phyloP scores from a whole-genome alignment of 2,329 filamentous ascomycete genomes.

The Pseudogymnoascus sp. region DNA sequence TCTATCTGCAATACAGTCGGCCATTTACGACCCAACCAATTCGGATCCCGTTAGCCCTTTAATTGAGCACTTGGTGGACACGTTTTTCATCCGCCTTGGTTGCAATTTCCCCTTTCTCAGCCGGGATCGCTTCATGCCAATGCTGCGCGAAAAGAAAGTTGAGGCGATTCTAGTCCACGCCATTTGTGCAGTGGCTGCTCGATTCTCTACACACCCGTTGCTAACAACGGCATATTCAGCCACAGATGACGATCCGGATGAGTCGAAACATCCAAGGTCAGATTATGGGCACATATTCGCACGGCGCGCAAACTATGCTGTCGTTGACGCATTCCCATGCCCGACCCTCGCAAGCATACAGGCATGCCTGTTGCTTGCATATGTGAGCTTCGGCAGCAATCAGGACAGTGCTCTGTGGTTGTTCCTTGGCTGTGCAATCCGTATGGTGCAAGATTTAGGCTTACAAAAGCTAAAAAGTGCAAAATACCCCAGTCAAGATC shows the following conservation, averaged over 20 bases:
- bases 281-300: slow-evolving; percentile 73
- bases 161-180: slow-evolving; percentile 82
- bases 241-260: slow-evolving; percentile 33
- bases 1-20: background rate
- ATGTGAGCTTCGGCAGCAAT: slow-evolving; percentile 81
- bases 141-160: slow-evolving; percentile 71
- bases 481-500: slow-evolving; percentile 25
- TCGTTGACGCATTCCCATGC: slow-evolving; percentile 74
- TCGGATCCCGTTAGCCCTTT: slow-evolving; percentile 62
- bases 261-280: slow-evolving; percentile 42
- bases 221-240: slow-evolving; percentile 32
- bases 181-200: slow-evolving; percentile 71
- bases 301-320: slow-evolving; percentile 69
- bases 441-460: slow-evolving; percentile 72
- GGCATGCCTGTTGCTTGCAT: slow-evolving; percentile 74
- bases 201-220: slow-evolving; percentile 62
- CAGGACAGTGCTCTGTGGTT: slow-evolving; percentile 90
- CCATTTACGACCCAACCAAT: slow-evolving; percentile 52
- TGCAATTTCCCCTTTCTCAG: slow-evolving; percentile 82
- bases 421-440: slow-evolving; percentile 82
- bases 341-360: slow-evolving; percentile 79
- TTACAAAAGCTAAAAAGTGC: slow-evolving; percentile 75
- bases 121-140: slow-evolving; percentile 60
- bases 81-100: slow-evolving; percentile 74
- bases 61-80: slow-evolving; percentile 68